Conservation (phyloP, 2,329 filamentous ascomycete genomes). For the Ophiosphaerella herpotricha region DNA sequence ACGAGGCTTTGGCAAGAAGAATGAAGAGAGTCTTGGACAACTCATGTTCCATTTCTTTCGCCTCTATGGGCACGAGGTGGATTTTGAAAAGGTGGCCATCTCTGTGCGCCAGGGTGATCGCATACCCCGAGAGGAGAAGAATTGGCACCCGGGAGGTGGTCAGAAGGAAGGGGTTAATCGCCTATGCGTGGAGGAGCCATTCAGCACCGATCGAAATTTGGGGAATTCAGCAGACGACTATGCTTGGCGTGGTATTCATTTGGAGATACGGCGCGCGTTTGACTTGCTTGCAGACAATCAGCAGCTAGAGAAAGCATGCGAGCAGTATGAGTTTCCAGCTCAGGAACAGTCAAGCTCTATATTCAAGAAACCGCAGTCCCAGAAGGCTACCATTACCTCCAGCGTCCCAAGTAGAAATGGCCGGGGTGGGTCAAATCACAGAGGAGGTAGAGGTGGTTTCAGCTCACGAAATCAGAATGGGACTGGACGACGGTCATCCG, state of each 20-base stretch:
- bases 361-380: slow-evolving; percentile 59
- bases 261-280: slow-evolving; percentile 88
- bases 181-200: slow-evolving; percentile 94
- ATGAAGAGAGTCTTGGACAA: slow-evolving; percentile 80
- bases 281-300: slow-evolving; percentile 73
- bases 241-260: slow-evolving; percentile 86
- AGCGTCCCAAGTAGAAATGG: slow-evolving; percentile 56
- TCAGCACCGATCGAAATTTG: slow-evolving; percentile 85
- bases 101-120: slow-evolving; percentile 83
- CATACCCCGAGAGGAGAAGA: slow-evolving; percentile 81
- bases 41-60: slow-evolving; percentile 96
- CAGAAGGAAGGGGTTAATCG: slow-evolving; percentile 65
- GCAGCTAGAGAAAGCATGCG: slow-evolving; percentile 81
- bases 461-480: slow-evolving; percentile 54
- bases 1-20: slow-evolving; percentile 73
- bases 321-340: slow-evolving; percentile 84
- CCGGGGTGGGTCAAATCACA: slow-evolving; percentile 50
- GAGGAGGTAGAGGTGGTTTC: slow-evolving; percentile 53
- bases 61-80: slow-evolving; percentile 90
- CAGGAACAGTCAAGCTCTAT: slow-evolving; percentile 65
- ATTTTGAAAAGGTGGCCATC: slow-evolving; percentile 82
- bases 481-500: slow-evolving; percentile 59
- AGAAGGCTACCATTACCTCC: slow-evolving; percentile 59
- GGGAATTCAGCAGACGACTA: slow-evolving; percentile 97
- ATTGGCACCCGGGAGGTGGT: slow-evolving; percentile 71